These are phyloP conservation scores for Aphanomyces stellatus DNA, from an alignment of 352 stramenopile genomes.

Conservation along the genomic window DNA sequence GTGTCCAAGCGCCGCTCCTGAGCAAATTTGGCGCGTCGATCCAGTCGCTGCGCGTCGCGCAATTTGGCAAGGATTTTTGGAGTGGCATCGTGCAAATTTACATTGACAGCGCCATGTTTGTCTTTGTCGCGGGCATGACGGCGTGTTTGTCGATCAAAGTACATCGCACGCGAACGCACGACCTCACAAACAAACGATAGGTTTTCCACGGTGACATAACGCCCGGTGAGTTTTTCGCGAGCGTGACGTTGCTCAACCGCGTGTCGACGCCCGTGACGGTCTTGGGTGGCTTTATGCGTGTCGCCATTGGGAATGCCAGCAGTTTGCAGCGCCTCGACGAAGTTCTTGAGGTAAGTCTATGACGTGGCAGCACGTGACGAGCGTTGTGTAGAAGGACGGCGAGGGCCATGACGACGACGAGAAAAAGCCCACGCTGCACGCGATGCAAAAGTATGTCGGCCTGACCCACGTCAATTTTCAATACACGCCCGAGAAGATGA, in stretches of 20 bases:
- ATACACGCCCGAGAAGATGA: not conserved
- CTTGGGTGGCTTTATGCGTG: conserved; percentile 18
- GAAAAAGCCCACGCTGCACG: not conserved
- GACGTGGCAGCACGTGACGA: not conserved
- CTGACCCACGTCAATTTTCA: conserved; percentile 14
- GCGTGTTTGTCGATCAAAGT: conserved; percentile 9
- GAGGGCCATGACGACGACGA: no score
- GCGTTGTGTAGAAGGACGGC: no score
- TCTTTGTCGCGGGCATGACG: conserved; percentile 15
- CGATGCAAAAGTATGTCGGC: not conserved
- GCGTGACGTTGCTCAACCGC: conserved; percentile 5
- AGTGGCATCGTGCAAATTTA: conserved; percentile 19
- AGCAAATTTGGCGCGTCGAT: conserved; percentile 3
- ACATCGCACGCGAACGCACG: not conserved
- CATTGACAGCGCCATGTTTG: conserved; percentile 11
- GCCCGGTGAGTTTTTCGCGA: conserved; percentile 4
- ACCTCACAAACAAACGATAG: not conserved
- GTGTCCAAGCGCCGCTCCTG: not conserved
- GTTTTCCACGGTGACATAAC: conserved; percentile 17
- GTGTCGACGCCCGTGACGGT: conserved; percentile 15
- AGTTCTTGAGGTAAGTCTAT: not conserved
- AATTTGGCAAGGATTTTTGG: conserved; percentile 19
- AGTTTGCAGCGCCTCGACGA: conserved; percentile 14
- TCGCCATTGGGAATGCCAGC: conserved; percentile 13
- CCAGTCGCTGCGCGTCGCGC: not conserved